These are phyloP conservation scores for Rhizoclosmatium globosum DNA, from an alignment of 192 early-diverging fungal species.

Conservation along the genomic window DNA sequence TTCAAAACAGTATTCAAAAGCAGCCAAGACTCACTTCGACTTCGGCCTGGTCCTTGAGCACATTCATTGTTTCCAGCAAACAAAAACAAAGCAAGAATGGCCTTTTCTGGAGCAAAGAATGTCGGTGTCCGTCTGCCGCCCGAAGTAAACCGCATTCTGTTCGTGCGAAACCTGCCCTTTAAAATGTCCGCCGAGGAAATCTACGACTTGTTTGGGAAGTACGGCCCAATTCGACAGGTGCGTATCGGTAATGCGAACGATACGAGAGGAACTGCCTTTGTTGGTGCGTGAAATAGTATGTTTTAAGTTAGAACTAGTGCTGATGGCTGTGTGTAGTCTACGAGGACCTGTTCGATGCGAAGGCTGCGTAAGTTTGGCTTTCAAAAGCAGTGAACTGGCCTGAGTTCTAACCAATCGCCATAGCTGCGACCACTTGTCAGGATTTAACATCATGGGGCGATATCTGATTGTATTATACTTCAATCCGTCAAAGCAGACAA, in stretches of 20 bases:
- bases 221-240: conserved; percentile 95
- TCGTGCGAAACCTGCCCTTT: conserved; percentile 95
- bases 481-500: conserved; percentile 80
- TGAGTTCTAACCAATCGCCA: no score
- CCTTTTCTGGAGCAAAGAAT: conserved; percentile 24
- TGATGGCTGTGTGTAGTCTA: conserved; percentile 64
- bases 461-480: conserved; percentile 96
- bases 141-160: conserved; percentile 93
- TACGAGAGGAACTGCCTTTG: conserved; percentile 95
- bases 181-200: conserved; percentile 96
- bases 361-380: conserved; percentile 66
- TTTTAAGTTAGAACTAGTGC: not conserved
- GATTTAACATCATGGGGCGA: conserved; percentile 94
- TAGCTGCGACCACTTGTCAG: conserved; percentile 88
- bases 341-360: conserved; percentile 98
- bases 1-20: not conserved
- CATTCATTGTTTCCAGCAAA: conserved; percentile 4
- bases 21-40: not conserved
- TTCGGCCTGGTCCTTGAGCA: conserved; percentile 15
- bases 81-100: conserved; percentile 38
- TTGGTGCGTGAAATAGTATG: conserved; percentile 52
- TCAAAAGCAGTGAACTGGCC: no score
- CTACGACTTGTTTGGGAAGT: conserved; percentile 98
- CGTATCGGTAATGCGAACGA: conserved; percentile 84
- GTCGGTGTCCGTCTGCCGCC: conserved; percentile 79